Evolutionary conservation across 75 land plant species (phyloP), one percentile per base, ranked within the genome.

Genomic region (Azolla pinnata): DNA sequence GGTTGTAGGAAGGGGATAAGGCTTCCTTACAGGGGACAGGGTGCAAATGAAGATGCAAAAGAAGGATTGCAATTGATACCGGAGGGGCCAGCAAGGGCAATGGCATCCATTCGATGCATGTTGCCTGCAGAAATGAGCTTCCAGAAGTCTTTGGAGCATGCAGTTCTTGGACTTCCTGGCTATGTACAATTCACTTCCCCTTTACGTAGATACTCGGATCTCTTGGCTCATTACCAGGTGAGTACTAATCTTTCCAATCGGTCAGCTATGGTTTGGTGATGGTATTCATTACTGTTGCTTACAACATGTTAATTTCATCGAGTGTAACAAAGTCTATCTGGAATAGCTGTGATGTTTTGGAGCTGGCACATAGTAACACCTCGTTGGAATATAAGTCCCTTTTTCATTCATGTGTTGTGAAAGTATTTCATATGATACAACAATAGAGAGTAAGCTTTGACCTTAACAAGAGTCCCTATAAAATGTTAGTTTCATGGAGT

Each of bases 101-200:
- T 79, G 64, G 84, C 97, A 33, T 45, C 65, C 19, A 75, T 82
- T 29, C 86, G 74, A 54, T 62, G 65, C 62, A 63, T 86, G 79
- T 79, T 85, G 34, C 83, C 81, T 60, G 97, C 79, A 44, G 90
- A 79, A 56, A 60, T 89, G 75, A 89, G 81, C 66, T 85, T 81
- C 68, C 77, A 75, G 58, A 81, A 76, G 48, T 88, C 99, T 24
- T 64, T 79, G 18, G 78, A 76, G 18, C 99, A 95, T 79, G 87
- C 79, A n/a, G 54, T 66, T 32, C 61, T 95, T 30, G 96, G 99
- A 29, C 52, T 95, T 66, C 85, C 85, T 66, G 96, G 91, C 44
- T 95, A 95, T 76, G 99, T 95, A 26, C 99, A 95, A 61, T 95
- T 95, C 66, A 89, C 96, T 16, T 89, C 96, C 59, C 99, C 99